phyloP scores from a whole-genome alignment of 2,329 filamentous ascomycete genomes.

The Venturia oleaginea region DNA sequence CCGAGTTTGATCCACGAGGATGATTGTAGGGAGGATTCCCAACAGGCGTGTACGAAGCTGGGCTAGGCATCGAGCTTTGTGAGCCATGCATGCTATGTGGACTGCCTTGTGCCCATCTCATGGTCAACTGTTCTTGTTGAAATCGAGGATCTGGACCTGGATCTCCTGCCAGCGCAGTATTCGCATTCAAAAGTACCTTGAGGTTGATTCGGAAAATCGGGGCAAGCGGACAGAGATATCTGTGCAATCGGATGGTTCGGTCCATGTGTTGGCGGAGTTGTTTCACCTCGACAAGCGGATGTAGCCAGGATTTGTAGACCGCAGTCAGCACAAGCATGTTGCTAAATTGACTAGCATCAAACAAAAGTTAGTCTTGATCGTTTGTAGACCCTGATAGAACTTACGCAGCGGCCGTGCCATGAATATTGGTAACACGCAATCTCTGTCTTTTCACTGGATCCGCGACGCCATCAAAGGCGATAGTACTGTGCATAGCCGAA shows the following conservation, averaged over 20 bases:
- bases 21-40: background rate
- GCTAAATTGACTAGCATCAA: constrained; percentile 71
- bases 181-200: background rate
- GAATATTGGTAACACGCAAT: constrained; percentile 87
- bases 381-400: constrained; percentile 29
- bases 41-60: background rate
- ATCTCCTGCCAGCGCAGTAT: background rate
- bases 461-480: constrained; percentile 66
- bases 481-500: constrained; percentile 75
- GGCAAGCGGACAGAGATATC: constrained; percentile 59
- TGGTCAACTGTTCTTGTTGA: background rate
- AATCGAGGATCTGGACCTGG: background rate
- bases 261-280: constrained; percentile 53
- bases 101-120: background rate
- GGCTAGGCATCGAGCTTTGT: constrained; percentile 4
- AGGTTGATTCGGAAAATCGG: constrained; percentile 49
- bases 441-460: constrained; percentile 51
- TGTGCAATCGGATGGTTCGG: constrained; percentile 69
- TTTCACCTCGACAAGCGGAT: constrained; percentile 46
- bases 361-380: background rate
- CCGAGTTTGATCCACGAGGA: background rate
- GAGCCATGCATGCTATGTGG: constrained; percentile 10
- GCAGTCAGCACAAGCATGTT: constrained; percentile 88
- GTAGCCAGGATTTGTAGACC: constrained; percentile 58
- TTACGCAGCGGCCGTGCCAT: constrained; percentile 93